These are phyloP conservation scores for Chaetomidium leptoderma DNA, from an alignment of 495 filamentous ascomycete genomes.

Conservation along the genomic window DNA sequence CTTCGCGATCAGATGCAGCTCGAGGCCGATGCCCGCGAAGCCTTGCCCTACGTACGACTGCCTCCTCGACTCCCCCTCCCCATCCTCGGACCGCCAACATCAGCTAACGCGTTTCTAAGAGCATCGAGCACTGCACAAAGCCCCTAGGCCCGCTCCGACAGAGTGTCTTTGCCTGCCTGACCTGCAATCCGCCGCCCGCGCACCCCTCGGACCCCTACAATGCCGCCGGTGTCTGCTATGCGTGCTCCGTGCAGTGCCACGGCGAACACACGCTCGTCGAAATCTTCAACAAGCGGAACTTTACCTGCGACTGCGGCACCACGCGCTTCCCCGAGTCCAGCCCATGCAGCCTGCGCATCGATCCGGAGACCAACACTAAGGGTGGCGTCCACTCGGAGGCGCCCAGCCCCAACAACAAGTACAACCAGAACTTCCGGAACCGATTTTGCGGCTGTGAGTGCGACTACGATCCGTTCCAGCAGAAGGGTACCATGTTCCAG, in stretches of 20 bases:
- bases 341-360: constrained; percentile 73
- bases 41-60: constrained; percentile 80
- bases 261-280: constrained; percentile 93
- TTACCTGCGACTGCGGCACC: constrained; percentile 95
- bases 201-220: constrained; percentile 58
- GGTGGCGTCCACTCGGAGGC: constrained; percentile 70
- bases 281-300: constrained; percentile 91
- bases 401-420: constrained; percentile 69
- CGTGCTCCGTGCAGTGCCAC: constrained; percentile 94
- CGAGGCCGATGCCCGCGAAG: constrained; percentile 91
- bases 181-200: constrained; percentile 77
- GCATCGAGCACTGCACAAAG: constrained; percentile 89
- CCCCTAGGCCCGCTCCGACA: constrained; percentile 82
- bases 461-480: constrained; percentile 76
- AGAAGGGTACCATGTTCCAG: constrained; percentile 99
- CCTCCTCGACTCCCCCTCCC: too few species aligned
- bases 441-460: constrained; percentile 86
- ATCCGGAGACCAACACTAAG: constrained; percentile 67
- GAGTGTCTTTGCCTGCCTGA: constrained; percentile 81
- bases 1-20: constrained; percentile 84
- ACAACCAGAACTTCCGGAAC: constrained; percentile 93
- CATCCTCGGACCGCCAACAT: neutral
- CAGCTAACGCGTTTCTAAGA: constrained; percentile 44
- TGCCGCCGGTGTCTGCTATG: constrained; percentile 86
- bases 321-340: constrained; percentile 64